These are phyloP conservation scores for Lonicera japonica DNA, from an alignment of 129 eudicot species.

Conservation along the genomic window DNA sequence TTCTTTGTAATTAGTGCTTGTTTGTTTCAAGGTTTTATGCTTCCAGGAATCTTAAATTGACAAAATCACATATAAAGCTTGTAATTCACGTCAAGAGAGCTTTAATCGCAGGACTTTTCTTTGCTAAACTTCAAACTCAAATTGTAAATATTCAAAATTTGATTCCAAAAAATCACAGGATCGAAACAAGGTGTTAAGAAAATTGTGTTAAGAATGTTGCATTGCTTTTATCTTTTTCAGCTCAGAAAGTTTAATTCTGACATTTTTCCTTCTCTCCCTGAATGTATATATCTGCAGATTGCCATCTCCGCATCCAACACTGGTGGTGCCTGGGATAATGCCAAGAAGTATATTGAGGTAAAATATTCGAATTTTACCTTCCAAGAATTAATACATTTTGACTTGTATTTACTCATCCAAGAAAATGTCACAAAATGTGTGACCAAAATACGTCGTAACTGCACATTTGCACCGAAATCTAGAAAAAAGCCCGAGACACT, in stretches of 20 bases:
- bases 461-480: background rate
- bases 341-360: conserved; percentile 54
- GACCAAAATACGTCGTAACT: background rate
- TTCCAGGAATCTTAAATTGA: background rate
- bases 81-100: background rate
- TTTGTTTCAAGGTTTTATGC: background rate
- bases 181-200: background rate
- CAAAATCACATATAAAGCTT: background rate
- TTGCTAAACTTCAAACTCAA: background rate
- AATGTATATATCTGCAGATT: conserved; percentile 14
- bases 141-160: too few relatives aligned
- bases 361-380: background rate
- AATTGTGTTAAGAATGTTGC: too few relatives aligned
- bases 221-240: background rate
- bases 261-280: background rate
- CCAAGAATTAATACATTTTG: too few relatives aligned
- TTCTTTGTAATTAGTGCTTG: too few relatives aligned
- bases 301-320: conserved; percentile 54
- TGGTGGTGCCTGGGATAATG: conserved; percentile 51
- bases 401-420: background rate
- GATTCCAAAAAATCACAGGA: background rate
- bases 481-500: background rate
- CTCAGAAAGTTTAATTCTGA: too few relatives aligned
- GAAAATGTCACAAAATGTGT: background rate
- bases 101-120: too few relatives aligned